These are phyloP conservation scores for Colletotrichum destructivum DNA, from an alignment of 2,329 filamentous ascomycete species.

Conservation along the genomic window DNA sequence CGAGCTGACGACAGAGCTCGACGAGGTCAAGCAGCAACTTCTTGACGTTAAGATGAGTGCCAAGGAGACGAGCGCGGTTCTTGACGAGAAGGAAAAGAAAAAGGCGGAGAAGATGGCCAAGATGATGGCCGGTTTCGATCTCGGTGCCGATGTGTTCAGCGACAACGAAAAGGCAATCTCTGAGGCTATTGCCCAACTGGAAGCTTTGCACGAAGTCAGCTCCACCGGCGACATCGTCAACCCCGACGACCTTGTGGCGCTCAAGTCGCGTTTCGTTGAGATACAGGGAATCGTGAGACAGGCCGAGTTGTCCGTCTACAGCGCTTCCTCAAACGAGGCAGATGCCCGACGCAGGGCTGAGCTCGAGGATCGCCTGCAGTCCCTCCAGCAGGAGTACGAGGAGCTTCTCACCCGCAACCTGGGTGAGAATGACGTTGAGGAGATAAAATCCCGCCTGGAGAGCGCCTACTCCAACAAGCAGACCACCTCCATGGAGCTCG, in stretches of 20 bases:
- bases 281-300: slow-evolving; percentile 94
- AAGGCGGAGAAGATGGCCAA: slow-evolving; percentile 99
- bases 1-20: slow-evolving; percentile 91
- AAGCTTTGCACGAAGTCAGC: slow-evolving; percentile 83
- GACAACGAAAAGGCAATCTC: slow-evolving; percentile 91
- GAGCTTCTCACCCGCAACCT: slow-evolving; percentile 85
- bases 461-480: slow-evolving; percentile 83
- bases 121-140: slow-evolving; percentile 99
- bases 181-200: slow-evolving; percentile 86
- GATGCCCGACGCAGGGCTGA: slow-evolving; percentile 80
- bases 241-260: slow-evolving; percentile 83
- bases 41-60: slow-evolving; percentile 97
- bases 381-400: slow-evolving; percentile 87
- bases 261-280: slow-evolving; percentile 86
- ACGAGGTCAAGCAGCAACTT: slow-evolving; percentile 96
- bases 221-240: slow-evolving; percentile 83
- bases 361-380: slow-evolving; percentile 81
- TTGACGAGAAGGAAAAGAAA: slow-evolving; percentile 98
- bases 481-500: slow-evolving; percentile 79
- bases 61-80: slow-evolving; percentile 89
- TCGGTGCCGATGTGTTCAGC: slow-evolving; percentile 93
- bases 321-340: slow-evolving; percentile 74
- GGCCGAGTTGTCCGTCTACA: slow-evolving; percentile 88
- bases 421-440: slow-evolving; percentile 82
- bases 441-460: slow-evolving; percentile 85